Evolutionary conservation across 164 flowering plant species (phyloP), one percentile per base, ranked within the genome.

Genomic region (Stephania japonica): DNA sequence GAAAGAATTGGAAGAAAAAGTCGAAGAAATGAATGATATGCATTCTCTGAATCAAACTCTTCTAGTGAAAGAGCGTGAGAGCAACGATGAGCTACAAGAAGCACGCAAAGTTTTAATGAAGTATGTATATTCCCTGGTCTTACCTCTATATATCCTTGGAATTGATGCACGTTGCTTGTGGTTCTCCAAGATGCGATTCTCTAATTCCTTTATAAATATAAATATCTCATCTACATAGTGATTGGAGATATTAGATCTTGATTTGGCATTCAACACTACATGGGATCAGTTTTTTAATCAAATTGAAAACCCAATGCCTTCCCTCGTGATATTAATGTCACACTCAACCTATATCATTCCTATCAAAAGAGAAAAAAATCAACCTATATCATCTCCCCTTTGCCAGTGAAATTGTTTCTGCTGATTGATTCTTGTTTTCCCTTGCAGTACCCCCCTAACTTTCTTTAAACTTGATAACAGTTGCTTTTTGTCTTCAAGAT

Each of bases 71-170:
- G 87, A 93, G 74, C 86, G 90, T 7, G 77, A 72, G 76, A 73
- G 73, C 71, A 79, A 76, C 77, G 96, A 87, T 79, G 92, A 90
- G 78, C 82, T 90, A 19, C 88, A 88, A 75, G 85, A 84, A 56
- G 91, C 95, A 50, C 87, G 91, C 9, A 88, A 85, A 80, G 87
- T 50, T 75, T 73, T 91, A 69, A 87, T 69, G 43, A 1, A 76
- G 94, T 90, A 80, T 67, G 76, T 7, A 49, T 75, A 75, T 42
- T 50, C 16, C 64, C 5, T 59, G 6, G 7, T n/a, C n/a, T 59
- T 59, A 59, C 64, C 64, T 18, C 64, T 59, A 59, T 0, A 19
- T 59, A 19, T 59, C 64, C 21, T 59, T 59, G 64, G 64, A 18
- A 24, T 59, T n/a, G 7, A 59, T 59, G 24, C 23, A 19, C 19